Conservation (phyloP, 176 grass and related monocot species). For the Poa annua region DNA sequence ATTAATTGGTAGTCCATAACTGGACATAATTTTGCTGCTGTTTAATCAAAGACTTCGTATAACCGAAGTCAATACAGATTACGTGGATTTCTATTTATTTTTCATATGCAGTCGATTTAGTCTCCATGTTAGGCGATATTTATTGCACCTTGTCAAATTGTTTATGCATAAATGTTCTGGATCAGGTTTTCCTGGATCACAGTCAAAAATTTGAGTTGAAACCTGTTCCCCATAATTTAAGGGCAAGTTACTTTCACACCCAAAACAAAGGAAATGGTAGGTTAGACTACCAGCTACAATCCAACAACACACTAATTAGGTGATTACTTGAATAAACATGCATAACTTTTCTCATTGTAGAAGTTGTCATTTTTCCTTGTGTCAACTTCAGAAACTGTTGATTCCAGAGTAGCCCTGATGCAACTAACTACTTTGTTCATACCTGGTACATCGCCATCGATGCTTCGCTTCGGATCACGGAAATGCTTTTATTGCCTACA, state of each 20-base stretch:
- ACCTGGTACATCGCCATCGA: background rate
- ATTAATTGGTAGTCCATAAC: background rate
- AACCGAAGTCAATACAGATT: background rate
- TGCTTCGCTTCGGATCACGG: background rate
- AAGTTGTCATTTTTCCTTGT: constrained; percentile 5
- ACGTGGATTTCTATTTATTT: background rate
- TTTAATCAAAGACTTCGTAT: background rate
- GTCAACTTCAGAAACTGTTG: constrained; percentile 31
- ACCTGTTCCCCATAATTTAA: background rate
- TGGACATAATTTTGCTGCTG: background rate
- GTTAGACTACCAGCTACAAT: constrained; percentile 39
- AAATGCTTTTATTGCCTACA: background rate
- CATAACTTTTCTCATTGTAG: constrained; percentile 20
- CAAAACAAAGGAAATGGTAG: constrained; percentile 22
- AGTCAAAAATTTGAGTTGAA: constrained; percentile 3
- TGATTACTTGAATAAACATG: constrained; percentile 10
- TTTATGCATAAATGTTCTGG: background rate
- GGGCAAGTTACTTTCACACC: constrained; percentile 32
- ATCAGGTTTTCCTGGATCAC: background rate
- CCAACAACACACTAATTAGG: background rate
- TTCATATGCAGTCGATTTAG: background rate
- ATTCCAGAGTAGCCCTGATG: background rate
- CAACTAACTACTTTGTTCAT: background rate
- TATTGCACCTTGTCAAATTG: background rate
- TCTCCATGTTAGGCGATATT: background rate